Conservation (phyloP, 1,284 basidiomycete genomes). For the Sphaerobolus stellatus region DNA sequence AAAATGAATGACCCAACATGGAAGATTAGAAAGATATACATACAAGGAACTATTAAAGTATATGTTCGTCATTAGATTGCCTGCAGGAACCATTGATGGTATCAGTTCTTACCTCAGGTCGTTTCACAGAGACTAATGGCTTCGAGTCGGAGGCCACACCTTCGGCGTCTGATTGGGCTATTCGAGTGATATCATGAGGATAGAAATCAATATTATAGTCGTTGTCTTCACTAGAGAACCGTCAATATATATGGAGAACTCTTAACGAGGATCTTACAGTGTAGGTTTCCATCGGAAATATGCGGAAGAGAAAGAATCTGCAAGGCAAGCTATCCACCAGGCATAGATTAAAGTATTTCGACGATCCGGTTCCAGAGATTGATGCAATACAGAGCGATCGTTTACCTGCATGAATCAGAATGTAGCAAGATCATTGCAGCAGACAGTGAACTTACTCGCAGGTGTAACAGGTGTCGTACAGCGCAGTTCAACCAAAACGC, state of each 20-base stretch:
- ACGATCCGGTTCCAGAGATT: conserved; percentile 66
- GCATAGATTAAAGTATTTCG: conserved; percentile 82
- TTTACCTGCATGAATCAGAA: conserved; percentile 56
- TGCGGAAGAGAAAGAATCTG: conserved; percentile 57
- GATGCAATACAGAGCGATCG: conserved; percentile 70
- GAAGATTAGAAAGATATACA: conserved; percentile 1
- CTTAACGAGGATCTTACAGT: conserved; percentile 56
- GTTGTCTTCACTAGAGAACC: conserved; percentile 48
- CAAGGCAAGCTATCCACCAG: conserved; percentile 71
- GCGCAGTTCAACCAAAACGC: conserved; percentile 77
- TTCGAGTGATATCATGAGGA: conserved; percentile 48
- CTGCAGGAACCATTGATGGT: conserved; percentile 2
- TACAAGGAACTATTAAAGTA: conserved; percentile 13
- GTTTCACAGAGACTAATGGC: conserved; percentile 39
- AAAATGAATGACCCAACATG: not conserved
- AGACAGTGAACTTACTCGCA: conserved; percentile 50
- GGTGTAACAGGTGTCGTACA: conserved; percentile 74
- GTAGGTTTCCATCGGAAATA: conserved; percentile 62
- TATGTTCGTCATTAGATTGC: not conserved
- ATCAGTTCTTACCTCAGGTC: conserved; percentile 58
- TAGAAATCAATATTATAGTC: conserved; percentile 80
- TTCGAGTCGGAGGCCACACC: conserved; percentile 47
- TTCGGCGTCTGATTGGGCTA: conserved; percentile 13
- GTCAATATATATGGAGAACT: conserved; percentile 44
- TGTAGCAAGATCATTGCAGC: conserved; percentile 11